Evolutionary conservation across 441 rosid species (phyloP).

Genomic region (Adansonia gregorii): DNA sequence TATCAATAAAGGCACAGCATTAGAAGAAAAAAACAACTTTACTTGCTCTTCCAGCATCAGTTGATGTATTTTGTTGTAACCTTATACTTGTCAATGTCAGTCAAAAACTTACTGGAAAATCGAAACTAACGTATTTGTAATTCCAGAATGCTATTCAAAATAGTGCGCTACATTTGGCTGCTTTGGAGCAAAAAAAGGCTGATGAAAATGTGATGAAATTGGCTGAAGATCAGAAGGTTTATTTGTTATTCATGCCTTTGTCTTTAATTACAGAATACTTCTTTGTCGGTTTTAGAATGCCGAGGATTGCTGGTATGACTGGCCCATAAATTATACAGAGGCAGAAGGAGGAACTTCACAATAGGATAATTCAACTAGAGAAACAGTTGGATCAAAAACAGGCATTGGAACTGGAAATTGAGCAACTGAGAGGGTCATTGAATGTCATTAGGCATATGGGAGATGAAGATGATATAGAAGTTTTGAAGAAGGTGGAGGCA

Average conservation of each 20-base stretch:
- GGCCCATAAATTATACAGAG: conserved; percentile 48
- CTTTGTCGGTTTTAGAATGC: conserved; percentile 18
- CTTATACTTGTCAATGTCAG: not conserved
- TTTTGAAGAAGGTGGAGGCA: conserved; percentile 63
- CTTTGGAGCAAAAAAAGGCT: conserved; percentile 76
- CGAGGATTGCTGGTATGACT: conserved; percentile 20
- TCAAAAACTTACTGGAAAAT: not conserved
- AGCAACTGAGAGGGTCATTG: conserved; percentile 61
- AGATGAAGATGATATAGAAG: conserved; percentile 61
- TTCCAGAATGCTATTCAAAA: conserved; percentile 61
- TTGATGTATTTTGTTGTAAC: conserved; percentile 19
- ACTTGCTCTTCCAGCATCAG: conserved; percentile 15
- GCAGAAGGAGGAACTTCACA: conserved; percentile 74
- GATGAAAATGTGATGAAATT: conserved; percentile 73
- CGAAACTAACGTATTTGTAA: conserved; percentile 7
- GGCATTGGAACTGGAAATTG: conserved; percentile 81
- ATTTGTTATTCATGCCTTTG: conserved; percentile 30
- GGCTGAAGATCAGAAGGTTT: conserved; percentile 92
- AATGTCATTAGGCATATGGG: conserved; percentile 74
- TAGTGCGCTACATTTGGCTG: conserved; percentile 65
- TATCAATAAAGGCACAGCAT: not conserved
- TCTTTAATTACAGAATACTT: conserved; percentile 29
- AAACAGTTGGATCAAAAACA: conserved; percentile 81
- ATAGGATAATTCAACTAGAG: conserved; percentile 65
- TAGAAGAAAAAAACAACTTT: not conserved